A percentile compares a stretch with the other conserved stretches of the same genome.
phyloP scores from a whole-genome alignment of 768 basidiomycete species.

The Boletus sp. region DNA sequence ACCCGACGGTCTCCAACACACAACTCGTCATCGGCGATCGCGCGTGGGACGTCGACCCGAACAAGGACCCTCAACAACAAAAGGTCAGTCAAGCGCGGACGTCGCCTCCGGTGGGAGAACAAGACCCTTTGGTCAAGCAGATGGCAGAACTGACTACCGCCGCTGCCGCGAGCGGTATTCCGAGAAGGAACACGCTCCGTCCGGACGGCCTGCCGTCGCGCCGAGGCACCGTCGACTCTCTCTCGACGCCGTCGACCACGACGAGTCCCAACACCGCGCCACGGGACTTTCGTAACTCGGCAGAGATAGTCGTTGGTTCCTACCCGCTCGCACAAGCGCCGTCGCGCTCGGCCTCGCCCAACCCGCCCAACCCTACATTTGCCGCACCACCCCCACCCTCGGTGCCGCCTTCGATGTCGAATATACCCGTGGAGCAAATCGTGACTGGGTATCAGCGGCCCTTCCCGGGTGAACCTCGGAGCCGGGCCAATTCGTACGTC shows the following conservation, averaged over 20 bases:
- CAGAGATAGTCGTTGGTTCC: slow-evolving; percentile 74
- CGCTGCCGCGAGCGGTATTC: slow-evolving; percentile 18
- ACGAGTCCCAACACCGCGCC: slow-evolving; percentile 12
- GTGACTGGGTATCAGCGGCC: slow-evolving; percentile 77
- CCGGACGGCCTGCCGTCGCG: slow-evolving; percentile 26
- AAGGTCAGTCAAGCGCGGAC: slow-evolving; percentile 14
- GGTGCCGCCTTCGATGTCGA: slow-evolving; percentile 37
- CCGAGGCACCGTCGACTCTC: slow-evolving; percentile 23
- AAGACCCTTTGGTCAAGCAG: slow-evolving; percentile 66
- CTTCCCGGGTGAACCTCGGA: slow-evolving; percentile 79
- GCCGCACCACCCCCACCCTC: slow-evolving; percentile 59
- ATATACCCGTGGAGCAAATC: slow-evolving; percentile 70
- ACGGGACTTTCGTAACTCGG: slow-evolving; percentile 73
- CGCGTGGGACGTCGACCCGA: slow-evolving; percentile 65
- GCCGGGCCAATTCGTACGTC: slow-evolving; percentile 49
- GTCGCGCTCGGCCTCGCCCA: slow-evolving; percentile 76
- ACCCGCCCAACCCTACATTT: slow-evolving; percentile 68
- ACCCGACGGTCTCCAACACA: slow-evolving; percentile 62
- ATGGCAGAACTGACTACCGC: slow-evolving; percentile 52
- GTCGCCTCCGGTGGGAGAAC: slow-evolving; percentile 38
- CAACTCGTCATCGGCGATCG: slow-evolving; percentile 60
- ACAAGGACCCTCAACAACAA: slow-evolving; percentile 60
- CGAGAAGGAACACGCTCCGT: slow-evolving; percentile 25
- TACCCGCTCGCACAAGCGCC: slow-evolving; percentile 52
- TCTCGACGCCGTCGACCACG: slow-evolving; percentile 26